A percentile compares a stretch with the other conserved stretches of the same genome.
Evolutionary conservation across 345 rosid species (phyloP).

Genomic region (Murraya koenigii): DNA sequence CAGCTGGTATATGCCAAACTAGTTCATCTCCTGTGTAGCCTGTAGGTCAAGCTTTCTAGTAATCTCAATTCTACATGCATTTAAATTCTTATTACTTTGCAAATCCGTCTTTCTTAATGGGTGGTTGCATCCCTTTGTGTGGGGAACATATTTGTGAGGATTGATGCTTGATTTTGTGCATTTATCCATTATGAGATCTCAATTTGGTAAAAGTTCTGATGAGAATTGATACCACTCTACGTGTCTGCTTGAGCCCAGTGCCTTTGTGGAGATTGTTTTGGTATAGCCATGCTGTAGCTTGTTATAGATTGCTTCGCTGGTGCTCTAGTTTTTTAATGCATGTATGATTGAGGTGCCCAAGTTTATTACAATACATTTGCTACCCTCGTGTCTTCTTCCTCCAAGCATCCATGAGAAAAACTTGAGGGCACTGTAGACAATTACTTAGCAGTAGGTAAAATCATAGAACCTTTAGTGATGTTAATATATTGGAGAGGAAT

Average conservation of each 20-base stretch:
- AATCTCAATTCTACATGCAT: conserved; percentile 9
- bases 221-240: background rate
- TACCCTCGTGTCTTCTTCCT: background rate
- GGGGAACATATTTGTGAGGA: background rate
- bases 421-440: background rate
- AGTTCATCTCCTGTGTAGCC: conserved; percentile 4
- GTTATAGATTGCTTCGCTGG: background rate
- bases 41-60: conserved; percentile 12
- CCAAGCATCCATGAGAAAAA: background rate
- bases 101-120: background rate
- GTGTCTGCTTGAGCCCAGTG: background rate
- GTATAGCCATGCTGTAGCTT: background rate
- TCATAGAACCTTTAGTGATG: background rate
- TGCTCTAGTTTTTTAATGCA: no score
- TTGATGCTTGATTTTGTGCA: background rate
- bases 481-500: background rate
- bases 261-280: background rate
- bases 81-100: conserved; percentile 2
- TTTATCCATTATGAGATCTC: background rate
- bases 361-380: background rate
- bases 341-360: background rate
- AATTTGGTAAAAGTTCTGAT: background rate
- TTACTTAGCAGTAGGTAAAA: background rate
- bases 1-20: conserved; percentile 66
- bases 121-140: conserved; percentile 2